Evolutionary conservation across 768 basidiomycete genomes (phyloP).

Genomic region (Rhizopogon vesiculosus): DNA sequence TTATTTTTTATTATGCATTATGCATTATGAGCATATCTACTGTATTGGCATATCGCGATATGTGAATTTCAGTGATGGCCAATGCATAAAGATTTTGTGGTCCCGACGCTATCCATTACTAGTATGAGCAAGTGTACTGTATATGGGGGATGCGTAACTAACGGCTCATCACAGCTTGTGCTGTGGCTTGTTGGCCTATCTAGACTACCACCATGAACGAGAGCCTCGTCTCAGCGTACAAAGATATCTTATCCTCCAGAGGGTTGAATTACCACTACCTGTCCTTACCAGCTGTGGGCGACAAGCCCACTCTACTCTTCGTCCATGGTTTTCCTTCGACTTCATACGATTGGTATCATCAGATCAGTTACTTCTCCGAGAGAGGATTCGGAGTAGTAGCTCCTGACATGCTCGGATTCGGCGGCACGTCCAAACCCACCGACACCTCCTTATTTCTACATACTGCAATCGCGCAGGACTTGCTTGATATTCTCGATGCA

Average conservation of each 20-base stretch:
- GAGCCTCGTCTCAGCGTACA: constrained; percentile 24
- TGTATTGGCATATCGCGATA: too few species aligned
- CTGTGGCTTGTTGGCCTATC: not conserved
- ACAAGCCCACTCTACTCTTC: constrained; percentile 36
- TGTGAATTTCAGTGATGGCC: too few species aligned
- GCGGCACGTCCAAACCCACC: constrained; percentile 38
- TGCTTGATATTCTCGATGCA: constrained; percentile 34
- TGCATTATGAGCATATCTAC: too few species aligned
- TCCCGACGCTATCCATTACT: too few species aligned
- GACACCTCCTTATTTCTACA: constrained; percentile 23
- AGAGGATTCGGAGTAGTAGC: constrained; percentile 40
- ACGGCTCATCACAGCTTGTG: too few species aligned
- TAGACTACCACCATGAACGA: constrained; percentile 16
- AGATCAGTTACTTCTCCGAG: constrained; percentile 32
- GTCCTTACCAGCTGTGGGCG: constrained; percentile 16
- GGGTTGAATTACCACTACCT: constrained; percentile 34
- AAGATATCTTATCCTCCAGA: constrained; percentile 25
- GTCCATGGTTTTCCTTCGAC: constrained; percentile 43
- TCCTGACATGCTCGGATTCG: constrained; percentile 46
- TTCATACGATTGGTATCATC: constrained; percentile 37
- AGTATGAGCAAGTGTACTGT: too few species aligned
- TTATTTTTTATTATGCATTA: too few species aligned
- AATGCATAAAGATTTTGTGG: too few species aligned
- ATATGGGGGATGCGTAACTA: too few species aligned
- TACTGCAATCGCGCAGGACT: constrained; percentile 24